Base-by-base conservation (phyloP, 2,329 filamentous ascomycete species). In the Xylaria digitata region DNA sequence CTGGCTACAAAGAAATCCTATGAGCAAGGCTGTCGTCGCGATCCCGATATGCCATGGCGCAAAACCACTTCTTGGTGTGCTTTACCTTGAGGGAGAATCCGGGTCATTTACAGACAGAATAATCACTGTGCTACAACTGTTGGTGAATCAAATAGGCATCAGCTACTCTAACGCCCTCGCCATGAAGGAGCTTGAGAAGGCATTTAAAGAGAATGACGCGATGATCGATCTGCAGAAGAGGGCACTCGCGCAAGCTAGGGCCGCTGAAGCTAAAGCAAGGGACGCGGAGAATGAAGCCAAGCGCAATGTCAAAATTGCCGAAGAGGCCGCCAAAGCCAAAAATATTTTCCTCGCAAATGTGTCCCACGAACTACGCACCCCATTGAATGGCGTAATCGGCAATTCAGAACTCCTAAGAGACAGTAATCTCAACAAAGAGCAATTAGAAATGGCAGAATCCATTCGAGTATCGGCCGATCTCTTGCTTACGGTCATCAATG, bases 401-500 rank as follows among this genome's bases (percentile, higher is more conserved):
- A 96, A 96, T 83, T 92, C 91, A 11, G 93, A 97, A 77, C 86
- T 97, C 17, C 80, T 96, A 7, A 85, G 92, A 54, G 93, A 96
- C 75, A 94, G 91, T 73, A 82, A 86, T 23, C 82, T 96, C 60
- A 89, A 91, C 70, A 86, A 84, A 65, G 92, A 96, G 69, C 92
- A 96, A 78, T 85, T 89, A 37, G 93, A 96, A 71, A 96, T 94
- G 84, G 92, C 92, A 3, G 93, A 96, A 75, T 95, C 93, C 17
- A 96, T 96, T 61, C 89, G 93, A 56, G 86, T 94, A 37, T 96
- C 92, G 55, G 93, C 93, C 0, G 94, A 97, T 76, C 89, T 96
- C 17, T 82, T 97, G 15, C 83, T 97, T 30, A 96, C 94, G 0
- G 93, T 97, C 54, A 97, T 97, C 81, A 97, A 97, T 75, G 95